These are phyloP conservation scores for Rhododendron ovatum DNA, from an alignment of 148 eudicot genomes.

Conservation along the genomic window DNA sequence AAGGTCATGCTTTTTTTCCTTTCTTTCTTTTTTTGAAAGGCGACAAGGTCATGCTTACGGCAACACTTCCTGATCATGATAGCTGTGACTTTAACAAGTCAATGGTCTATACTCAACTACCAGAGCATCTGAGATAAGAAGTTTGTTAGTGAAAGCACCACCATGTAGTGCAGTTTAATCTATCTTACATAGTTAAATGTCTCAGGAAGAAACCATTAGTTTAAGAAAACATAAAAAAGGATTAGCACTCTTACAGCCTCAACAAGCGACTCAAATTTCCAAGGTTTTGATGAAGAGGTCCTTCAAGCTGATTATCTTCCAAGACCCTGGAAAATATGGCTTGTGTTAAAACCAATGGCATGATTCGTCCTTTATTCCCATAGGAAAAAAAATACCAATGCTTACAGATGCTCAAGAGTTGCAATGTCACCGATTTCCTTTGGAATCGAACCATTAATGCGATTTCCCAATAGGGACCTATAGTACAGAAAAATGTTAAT, in stretches of 20 bases:
- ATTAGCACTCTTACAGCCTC: constrained; percentile 42
- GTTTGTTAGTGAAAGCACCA: background rate
- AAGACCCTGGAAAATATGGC: constrained; percentile 31
- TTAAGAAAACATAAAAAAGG: background rate
- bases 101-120: background rate
- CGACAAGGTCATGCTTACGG: background rate
- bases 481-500: background rate
- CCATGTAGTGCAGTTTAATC: background rate
- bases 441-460: constrained; percentile 58
- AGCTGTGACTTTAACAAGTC: background rate
- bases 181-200: background rate
- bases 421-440: constrained; percentile 61
- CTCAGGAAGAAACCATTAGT: background rate
- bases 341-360: background rate
- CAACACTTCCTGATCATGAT: background rate
- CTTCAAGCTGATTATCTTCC: constrained; percentile 60
- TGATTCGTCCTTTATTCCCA: background rate
- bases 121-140: background rate
- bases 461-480: constrained; percentile 32
- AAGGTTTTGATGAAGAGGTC: constrained; percentile 54
- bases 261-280: constrained; percentile 58
- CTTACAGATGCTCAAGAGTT: constrained; percentile 61
- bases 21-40: too few relatives aligned
- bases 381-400: background rate
- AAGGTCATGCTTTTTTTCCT: background rate